These are phyloP conservation scores for Haematococcus sp. DNA, from an alignment of 139 green algal species.

Conservation along the genomic window DNA sequence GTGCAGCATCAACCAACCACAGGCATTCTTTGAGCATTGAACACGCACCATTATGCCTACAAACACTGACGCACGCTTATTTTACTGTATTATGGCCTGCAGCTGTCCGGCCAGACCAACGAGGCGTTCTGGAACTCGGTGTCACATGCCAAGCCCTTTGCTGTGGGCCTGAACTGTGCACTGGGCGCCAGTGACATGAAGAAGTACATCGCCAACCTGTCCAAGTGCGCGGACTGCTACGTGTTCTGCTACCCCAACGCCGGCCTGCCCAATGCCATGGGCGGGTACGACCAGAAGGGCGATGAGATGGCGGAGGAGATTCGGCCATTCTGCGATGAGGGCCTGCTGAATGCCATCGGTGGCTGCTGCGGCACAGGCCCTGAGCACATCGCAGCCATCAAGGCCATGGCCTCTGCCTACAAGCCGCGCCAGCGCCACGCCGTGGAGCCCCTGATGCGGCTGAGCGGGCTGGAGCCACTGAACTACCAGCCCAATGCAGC, in stretches of 20 bases:
- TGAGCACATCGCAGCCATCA: slow-evolving; percentile 88
- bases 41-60: too few species aligned
- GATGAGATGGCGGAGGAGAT: slow-evolving; percentile 90
- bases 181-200: slow-evolving; percentile 95
- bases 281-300: slow-evolving; percentile 93
- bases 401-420: slow-evolving; percentile 64
- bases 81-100: neutral
- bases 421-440: slow-evolving; percentile 55
- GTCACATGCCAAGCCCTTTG: slow-evolving; percentile 86
- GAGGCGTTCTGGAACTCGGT: slow-evolving; percentile 98
- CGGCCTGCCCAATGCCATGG: slow-evolving; percentile 95
- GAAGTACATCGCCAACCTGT: slow-evolving; percentile 92
- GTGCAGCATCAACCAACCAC: too few species aligned
- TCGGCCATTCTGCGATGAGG: slow-evolving; percentile 73
- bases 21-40: too few species aligned
- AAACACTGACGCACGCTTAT: too few species aligned
- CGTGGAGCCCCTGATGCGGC: slow-evolving; percentile 76
- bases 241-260: slow-evolving; percentile 98
- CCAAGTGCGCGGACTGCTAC: slow-evolving; percentile 84
- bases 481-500: slow-evolving; percentile 82
- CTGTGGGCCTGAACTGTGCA: slow-evolving; percentile 96
- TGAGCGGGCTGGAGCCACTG: slow-evolving; percentile 93
- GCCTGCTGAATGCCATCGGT: slow-evolving; percentile 91
- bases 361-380: slow-evolving; percentile 92
- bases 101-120: slow-evolving; percentile 94